These are phyloP conservation scores for Suillus sp. DNA, from an alignment of 768 basidiomycete species.

Conservation along the genomic window DNA sequence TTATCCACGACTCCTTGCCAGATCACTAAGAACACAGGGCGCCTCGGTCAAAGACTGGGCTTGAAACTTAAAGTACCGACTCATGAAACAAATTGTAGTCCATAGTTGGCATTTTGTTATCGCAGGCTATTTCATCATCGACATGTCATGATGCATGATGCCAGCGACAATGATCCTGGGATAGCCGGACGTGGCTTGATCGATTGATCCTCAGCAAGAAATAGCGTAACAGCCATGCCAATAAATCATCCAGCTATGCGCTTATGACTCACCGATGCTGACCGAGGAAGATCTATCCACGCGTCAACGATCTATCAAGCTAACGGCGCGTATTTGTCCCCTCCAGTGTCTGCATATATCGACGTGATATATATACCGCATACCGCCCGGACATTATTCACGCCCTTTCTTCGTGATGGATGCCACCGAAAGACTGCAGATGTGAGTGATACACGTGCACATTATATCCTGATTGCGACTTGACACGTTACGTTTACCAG, in stretches of 20 bases:
- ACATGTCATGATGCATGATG: neutral
- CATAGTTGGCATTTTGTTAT: neutral
- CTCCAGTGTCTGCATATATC: neutral
- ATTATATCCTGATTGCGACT: neutral
- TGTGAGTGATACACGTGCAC: neutral
- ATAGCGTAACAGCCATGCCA: neutral
- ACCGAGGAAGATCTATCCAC: neutral
- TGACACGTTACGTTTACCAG: neutral
- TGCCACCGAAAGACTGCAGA: neutral
- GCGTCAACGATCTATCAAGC: neutral
- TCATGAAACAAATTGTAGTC: neutral
- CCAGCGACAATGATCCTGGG: neutral
- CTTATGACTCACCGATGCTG: neutral
- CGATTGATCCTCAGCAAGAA: neutral
- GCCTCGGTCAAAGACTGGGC: no score
- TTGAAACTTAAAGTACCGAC: neutral
- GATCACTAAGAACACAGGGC: neutral
- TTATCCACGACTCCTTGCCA: neutral
- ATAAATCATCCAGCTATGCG: neutral
- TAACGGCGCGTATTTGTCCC: neutral
- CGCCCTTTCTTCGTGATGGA: neutral
- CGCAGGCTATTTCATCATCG: neutral
- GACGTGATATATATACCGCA: neutral
- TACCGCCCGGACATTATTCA: neutral
- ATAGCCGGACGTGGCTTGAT: neutral